Evolutionary conservation across 2,329 filamentous ascomycete species (phyloP).

Genomic region (Mycosphaerella arachidis): DNA sequence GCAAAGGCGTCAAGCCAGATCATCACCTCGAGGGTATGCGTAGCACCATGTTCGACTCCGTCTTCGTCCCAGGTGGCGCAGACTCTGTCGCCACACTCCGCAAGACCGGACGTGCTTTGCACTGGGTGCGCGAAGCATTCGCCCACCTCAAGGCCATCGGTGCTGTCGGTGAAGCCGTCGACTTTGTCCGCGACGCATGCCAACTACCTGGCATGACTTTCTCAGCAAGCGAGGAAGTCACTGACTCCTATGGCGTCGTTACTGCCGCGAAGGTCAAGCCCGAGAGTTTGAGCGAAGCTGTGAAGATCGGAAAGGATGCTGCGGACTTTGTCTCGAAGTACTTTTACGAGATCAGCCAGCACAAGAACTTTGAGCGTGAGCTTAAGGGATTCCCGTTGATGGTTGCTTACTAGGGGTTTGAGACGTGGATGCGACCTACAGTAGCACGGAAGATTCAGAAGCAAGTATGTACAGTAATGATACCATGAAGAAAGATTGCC

Average conservation of each 20-base stretch:
- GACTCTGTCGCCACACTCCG: constrained; percentile 59
- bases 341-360: constrained; percentile 63
- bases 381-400: constrained; percentile 61
- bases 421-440: not conserved
- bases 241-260: constrained; percentile 73
- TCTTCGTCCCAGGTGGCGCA: constrained; percentile 70
- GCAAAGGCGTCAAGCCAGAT: constrained; percentile 60
- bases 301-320: constrained; percentile 62
- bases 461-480: not conserved
- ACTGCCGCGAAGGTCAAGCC: constrained; percentile 55
- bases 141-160: constrained; percentile 77
- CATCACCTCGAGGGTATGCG: constrained; percentile 77
- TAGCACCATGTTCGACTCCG: constrained; percentile 74
- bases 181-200: constrained; percentile 53
- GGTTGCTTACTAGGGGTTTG: constrained; percentile 60
- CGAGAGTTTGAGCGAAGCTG: constrained; percentile 56
- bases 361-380: constrained; percentile 71
- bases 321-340: constrained; percentile 68
- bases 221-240: constrained; percentile 47
- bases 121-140: constrained; percentile 77
- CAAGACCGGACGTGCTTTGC: constrained; percentile 66
- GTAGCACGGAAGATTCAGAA: not conserved
- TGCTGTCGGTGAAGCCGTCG: constrained; percentile 67
- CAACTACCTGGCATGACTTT: constrained; percentile 47
- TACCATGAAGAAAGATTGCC: not conserved